Percentiles rank a stretch among this genome's conserved stretches.
Conservation (phyloP, 345 rosid species). For the Aquilaria sinensis region DNA sequence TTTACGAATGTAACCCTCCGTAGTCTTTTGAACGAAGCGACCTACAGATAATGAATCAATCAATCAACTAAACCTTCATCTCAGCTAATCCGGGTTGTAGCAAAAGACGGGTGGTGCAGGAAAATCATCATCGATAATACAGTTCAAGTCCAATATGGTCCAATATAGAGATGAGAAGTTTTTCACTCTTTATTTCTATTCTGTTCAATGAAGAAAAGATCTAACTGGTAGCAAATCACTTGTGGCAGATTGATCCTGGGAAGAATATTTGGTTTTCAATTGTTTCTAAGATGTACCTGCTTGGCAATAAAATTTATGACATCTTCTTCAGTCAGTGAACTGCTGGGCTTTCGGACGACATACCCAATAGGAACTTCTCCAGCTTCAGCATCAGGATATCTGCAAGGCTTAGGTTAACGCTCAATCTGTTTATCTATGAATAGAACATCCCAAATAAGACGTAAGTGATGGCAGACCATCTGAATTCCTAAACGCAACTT, state of each 20-base stretch:
- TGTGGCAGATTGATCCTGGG: too few relatives aligned
- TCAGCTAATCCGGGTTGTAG: neutral
- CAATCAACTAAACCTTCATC: neutral
- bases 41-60: constrained; percentile 30
- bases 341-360: constrained; percentile 59
- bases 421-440: neutral
- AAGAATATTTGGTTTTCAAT: too few relatives aligned
- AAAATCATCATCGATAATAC: too few relatives aligned
- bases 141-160: too few relatives aligned
- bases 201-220: too few relatives aligned
- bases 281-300: constrained; percentile 37
- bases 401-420: constrained; percentile 14
- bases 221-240: too few relatives aligned
- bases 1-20: constrained; percentile 56
- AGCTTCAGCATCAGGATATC: constrained; percentile 88
- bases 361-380: constrained; percentile 91
- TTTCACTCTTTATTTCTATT: too few relatives aligned
- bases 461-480: neutral
- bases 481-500: constrained; percentile 21
- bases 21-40: constrained; percentile 77
- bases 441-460: neutral
- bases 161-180: too few relatives aligned
- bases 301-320: constrained; percentile 61
- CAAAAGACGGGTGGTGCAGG: too few relatives aligned
- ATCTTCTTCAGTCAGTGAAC: constrained; percentile 63